Percentiles rank a stretch among this genome's conserved stretches.
Conservation (phyloP, 2,329 filamentous ascomycete species). For the Furcasterigmium sp. region DNA sequence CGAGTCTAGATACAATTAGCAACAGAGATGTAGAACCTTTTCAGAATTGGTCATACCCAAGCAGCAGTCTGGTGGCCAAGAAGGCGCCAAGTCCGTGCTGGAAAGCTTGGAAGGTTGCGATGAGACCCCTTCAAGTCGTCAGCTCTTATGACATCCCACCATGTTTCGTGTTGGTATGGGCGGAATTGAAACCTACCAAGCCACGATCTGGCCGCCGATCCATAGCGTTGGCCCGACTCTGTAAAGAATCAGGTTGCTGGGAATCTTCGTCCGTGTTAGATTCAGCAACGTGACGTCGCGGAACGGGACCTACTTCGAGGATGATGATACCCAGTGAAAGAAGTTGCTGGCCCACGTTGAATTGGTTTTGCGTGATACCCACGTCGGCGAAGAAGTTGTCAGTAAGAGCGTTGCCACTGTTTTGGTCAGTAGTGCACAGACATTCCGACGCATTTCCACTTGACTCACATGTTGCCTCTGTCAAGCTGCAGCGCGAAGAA, state of each 20-base stretch:
- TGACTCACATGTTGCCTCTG: conserved; percentile 25
- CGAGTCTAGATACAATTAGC: conserved; percentile 1
- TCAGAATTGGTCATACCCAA: conserved; percentile 12
- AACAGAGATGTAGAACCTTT: too few relatives aligned
- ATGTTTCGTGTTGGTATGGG: conserved; percentile 8
- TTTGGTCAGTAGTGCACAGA: background rate
- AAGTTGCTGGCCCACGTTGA: conserved; percentile 47
- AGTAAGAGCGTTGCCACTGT: conserved; percentile 10
- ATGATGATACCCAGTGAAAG: conserved; percentile 43
- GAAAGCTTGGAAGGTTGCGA: conserved; percentile 28
- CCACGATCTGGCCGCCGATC: conserved; percentile 37
- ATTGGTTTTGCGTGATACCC: conserved; percentile 42
- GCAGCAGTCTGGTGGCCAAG: conserved; percentile 31
- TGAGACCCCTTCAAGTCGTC: too few relatives aligned
- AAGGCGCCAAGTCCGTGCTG: conserved; percentile 21
- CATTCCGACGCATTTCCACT: too few relatives aligned
- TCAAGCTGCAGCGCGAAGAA: conserved; percentile 37
- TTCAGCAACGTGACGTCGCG: background rate
- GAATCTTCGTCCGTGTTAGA: conserved; percentile 22
- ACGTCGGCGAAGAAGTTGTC: conserved; percentile 40
- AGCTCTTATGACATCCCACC: conserved; percentile 9
- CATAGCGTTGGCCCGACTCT: conserved; percentile 38
- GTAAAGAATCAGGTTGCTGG: conserved; percentile 43
- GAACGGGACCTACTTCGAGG: conserved; percentile 24
- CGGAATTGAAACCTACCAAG: conserved; percentile 25